Base-by-base conservation (phyloP, 1,139 yeast genomes). In the Kodamaea alishanica region DNA sequence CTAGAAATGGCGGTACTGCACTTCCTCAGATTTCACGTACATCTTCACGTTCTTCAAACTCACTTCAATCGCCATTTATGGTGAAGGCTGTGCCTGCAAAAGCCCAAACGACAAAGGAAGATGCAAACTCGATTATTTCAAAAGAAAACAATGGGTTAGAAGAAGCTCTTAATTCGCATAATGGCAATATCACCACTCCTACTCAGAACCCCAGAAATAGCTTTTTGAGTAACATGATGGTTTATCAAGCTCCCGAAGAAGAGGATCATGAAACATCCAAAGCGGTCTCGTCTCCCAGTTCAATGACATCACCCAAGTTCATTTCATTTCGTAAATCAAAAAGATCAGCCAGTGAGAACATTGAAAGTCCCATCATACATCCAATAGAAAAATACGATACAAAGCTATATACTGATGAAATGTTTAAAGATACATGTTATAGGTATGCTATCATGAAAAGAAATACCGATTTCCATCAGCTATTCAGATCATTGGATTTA, bases 381-480 rank as follows among this genome's bases (percentile, higher is more conserved):
- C 35, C 34, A 6, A 12, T 38, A 4, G 40, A 41, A 8, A 38
- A 33, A 37, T 65, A 48, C 41, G 75, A 70, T 43, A 46, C 60
- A 2, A 58, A 54, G 37, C 48, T 69, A 20, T 71, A 70, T 42
- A 61, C 60, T n/a, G 70, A 61, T 34, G 75, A 69, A 42, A 56
- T 55, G 38, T 67, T 53, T 44, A 55, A 55, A 29, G 65, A 58
- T 41, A 57, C 73, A 1, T 54, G 43, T 29, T 79, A 55, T 47
- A 58, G 75, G 35, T 83, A 70, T 56, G 90, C 97, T 1, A 72
- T 83, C 9, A 72, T 74, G 48, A 79, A 77, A 46, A 70, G 96
- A 38, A 84, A 90, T 52, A 69, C 75, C 2, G 96, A 87, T 26
- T 90, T 86, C 57, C 97, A 89, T 57, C 77, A 76, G 35, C 56